phyloP scores from a whole-genome alignment of 2,329 filamentous ascomycete species.

The Whalleya microplaca region DNA sequence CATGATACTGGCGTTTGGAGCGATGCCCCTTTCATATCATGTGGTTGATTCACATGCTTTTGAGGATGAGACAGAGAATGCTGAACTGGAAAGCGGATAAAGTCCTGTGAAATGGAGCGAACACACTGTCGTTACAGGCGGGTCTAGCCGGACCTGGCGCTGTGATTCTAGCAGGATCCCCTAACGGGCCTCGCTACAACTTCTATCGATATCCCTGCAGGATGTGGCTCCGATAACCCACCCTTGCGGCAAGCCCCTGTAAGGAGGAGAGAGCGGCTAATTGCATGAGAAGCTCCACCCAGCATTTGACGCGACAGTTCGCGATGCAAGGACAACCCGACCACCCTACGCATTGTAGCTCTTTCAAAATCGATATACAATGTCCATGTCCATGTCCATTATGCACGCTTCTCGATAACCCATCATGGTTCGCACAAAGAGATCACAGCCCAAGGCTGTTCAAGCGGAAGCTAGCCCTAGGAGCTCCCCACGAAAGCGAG shows the following conservation, averaged over 20 bases:
- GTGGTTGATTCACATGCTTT: neutral
- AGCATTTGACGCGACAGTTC: neutral
- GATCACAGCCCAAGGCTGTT: constrained; percentile 20
- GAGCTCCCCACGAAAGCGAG: constrained; percentile 30
- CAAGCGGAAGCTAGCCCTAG: constrained; percentile 8
- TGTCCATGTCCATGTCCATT: neutral
- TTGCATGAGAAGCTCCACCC: too few relatives aligned
- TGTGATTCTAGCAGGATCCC: neutral
- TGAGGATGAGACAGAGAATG: neutral
- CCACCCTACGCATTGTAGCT: neutral
- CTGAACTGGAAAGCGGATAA: neutral
- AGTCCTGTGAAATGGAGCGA: neutral
- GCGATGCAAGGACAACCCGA: neutral
- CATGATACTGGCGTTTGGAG: constrained; percentile 39
- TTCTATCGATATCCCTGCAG: neutral
- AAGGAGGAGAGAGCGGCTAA: too few relatives aligned
- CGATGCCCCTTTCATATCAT: neutral
- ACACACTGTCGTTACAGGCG: too few relatives aligned
- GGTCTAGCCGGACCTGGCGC: too few relatives aligned
- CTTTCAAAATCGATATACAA: neutral
- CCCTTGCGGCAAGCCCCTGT: too few relatives aligned
- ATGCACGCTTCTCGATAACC: neutral
- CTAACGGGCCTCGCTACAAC: neutral
- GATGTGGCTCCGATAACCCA: neutral
- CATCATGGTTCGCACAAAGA: constrained; percentile 33